These are phyloP conservation scores for Yarrowia phangngaensis DNA, from an alignment of 805 yeast species.

Conservation along the genomic window DNA sequence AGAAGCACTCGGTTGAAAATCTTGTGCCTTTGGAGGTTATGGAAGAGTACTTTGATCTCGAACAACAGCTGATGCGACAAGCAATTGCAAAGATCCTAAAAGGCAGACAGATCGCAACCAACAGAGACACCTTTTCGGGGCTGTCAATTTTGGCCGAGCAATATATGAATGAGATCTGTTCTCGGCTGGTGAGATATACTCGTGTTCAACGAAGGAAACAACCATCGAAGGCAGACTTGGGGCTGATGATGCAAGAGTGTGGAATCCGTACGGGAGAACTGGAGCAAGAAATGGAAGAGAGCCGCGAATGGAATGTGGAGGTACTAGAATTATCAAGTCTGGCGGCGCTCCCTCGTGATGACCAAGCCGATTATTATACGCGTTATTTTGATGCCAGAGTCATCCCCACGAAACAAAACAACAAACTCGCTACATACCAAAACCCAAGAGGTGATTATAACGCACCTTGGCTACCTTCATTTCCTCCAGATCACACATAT, in stretches of 20 bases:
- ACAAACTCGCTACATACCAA: slow-evolving; percentile 54
- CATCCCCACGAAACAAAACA: slow-evolving; percentile 35
- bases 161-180: slow-evolving; percentile 34
- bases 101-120: slow-evolving; percentile 30
- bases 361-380: slow-evolving; percentile 21
- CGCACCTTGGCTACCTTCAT: slow-evolving; percentile 75
- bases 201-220: slow-evolving; percentile 38
- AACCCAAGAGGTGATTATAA: slow-evolving; percentile 46
- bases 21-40: slow-evolving; percentile 8
- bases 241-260: slow-evolving; percentile 35
- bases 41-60: slow-evolving; percentile 19
- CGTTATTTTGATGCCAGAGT: slow-evolving; percentile 19
- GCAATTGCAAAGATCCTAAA: slow-evolving; percentile 33
- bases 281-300: slow-evolving; percentile 33
- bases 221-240: slow-evolving; percentile 40
- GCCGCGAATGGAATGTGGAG: slow-evolving; percentile 17
- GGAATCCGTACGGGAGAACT: slow-evolving; percentile 37
- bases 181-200: slow-evolving; percentile 34
- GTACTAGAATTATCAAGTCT: slow-evolving; percentile 4
- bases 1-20: not conserved
- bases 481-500: slow-evolving; percentile 94
- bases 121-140: slow-evolving; percentile 35
- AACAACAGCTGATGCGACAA: slow-evolving; percentile 29
- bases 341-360: slow-evolving; percentile 1
- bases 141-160: slow-evolving; percentile 38